phyloP scores from a whole-genome alignment of 257 asterid genomes.

The Nicotiana tabacum region DNA sequence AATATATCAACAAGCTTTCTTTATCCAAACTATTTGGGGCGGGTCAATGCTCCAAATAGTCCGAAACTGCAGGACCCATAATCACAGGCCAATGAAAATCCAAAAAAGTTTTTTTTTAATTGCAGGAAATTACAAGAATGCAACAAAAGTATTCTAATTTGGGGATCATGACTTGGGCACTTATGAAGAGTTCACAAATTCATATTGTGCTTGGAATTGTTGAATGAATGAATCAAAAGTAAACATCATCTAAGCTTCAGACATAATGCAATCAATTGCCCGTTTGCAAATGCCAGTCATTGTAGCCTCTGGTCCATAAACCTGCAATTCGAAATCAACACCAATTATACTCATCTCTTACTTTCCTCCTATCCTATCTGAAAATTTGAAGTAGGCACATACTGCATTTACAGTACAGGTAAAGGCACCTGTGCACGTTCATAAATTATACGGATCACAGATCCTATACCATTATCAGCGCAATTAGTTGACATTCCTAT shows the following conservation, averaged over 20 bases:
- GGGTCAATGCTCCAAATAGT: too few relatives aligned
- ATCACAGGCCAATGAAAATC: neutral
- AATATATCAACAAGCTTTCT: too few relatives aligned
- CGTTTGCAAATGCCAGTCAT: slow-evolving; percentile 87
- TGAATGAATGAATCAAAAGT: neutral
- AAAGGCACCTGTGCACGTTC: neutral
- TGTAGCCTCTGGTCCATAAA: slow-evolving; percentile 88
- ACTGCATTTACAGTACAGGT: neutral
- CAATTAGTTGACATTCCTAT: neutral
- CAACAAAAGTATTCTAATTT: neutral
- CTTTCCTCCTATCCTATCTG: neutral
- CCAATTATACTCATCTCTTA: neutral
- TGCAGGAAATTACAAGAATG: neutral
- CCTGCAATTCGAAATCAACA: slow-evolving; percentile 29
- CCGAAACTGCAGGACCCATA: too few relatives aligned
- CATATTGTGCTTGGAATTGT: neutral
- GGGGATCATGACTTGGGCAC: neutral
- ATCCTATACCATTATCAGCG: neutral
- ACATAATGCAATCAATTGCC: slow-evolving; percentile 74
- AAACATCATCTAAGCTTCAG: slow-evolving; percentile 33
- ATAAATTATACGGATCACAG: neutral
- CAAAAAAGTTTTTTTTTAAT: neutral
- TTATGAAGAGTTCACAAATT: neutral
- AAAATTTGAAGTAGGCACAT: neutral
- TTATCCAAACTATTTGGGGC: too few relatives aligned